A percentile compares a stretch with the other conserved stretches of the same genome.
phyloP scores from a whole-genome alignment of 1,139 yeast genomes.

The Lodderomyces elongisporus region DNA sequence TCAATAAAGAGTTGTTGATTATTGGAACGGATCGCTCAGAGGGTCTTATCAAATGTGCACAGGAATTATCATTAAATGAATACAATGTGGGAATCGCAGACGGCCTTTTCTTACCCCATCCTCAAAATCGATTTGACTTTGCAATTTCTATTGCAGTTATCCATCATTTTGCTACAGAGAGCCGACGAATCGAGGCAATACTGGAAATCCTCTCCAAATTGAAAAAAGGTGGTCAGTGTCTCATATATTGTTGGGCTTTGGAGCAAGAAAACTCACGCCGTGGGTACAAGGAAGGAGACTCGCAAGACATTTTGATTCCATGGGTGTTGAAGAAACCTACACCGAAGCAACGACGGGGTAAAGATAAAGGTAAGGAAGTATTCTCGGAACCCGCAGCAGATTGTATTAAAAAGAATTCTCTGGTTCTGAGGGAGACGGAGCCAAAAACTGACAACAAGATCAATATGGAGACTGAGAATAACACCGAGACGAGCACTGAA shows the following conservation, averaged over 20 bases:
- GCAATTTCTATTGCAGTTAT: constrained; percentile 95
- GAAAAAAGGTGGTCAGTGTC: constrained; percentile 56
- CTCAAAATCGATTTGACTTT: constrained; percentile 61
- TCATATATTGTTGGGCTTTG: constrained; percentile 93
- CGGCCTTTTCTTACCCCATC: constrained; percentile 70
- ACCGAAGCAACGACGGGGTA: constrained; percentile 19
- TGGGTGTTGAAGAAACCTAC: constrained; percentile 67
- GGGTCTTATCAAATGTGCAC: constrained; percentile 73
- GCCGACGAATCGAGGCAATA: constrained; percentile 73
- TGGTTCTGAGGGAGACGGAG: too few relatives aligned
- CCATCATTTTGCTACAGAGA: constrained; percentile 87
- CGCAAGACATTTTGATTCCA: constrained; percentile 90
- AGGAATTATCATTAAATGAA: constrained; percentile 31
- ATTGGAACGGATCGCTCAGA: constrained; percentile 83
- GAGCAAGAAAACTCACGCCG: constrained; percentile 84
- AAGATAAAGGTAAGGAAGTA: constrained; percentile 10
- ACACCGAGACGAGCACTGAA: constrained; percentile 13
- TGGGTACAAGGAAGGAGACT: constrained; percentile 86
- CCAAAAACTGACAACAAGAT: background rate
- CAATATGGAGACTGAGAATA: background rate
- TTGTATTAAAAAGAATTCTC: too few relatives aligned
- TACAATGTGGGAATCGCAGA: constrained; percentile 62
- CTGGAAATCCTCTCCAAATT: constrained; percentile 59
- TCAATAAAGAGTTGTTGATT: constrained; percentile 62
- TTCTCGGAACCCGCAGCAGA: constrained; percentile 13